Conservation (phyloP, 208 protist genomes). For the Crithidia thermophila region DNA sequence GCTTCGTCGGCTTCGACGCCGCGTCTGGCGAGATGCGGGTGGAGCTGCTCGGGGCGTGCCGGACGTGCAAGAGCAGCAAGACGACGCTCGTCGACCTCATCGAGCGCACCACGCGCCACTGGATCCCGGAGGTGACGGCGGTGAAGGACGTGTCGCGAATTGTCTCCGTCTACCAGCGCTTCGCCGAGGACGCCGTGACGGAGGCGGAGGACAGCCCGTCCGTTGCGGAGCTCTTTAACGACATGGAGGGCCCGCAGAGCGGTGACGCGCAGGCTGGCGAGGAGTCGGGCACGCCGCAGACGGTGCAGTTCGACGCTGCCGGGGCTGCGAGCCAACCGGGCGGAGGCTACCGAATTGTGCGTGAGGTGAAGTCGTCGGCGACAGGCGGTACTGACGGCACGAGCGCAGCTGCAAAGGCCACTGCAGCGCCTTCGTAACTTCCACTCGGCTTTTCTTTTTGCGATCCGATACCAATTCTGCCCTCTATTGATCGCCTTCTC, state of each 20-base stretch:
- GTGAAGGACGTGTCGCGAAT: slow-evolving; percentile 57
- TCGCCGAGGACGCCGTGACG: slow-evolving; percentile 7
- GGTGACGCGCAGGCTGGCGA: neutral
- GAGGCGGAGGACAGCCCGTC: neutral
- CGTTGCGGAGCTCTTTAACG: neutral
- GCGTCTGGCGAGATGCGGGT: slow-evolving; percentile 70
- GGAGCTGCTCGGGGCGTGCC: slow-evolving; percentile 91
- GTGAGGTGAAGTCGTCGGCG: slow-evolving; percentile 12
- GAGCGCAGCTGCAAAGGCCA: neutral
- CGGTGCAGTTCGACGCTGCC: slow-evolving; percentile 15
- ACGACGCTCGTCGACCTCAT: slow-evolving; percentile 89
- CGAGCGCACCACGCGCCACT: slow-evolving; percentile 91
- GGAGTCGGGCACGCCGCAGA: neutral
- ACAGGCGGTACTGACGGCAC: neutral
- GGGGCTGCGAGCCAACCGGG: neutral
- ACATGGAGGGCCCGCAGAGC: neutral
- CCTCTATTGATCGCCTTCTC: no score
- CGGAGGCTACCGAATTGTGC: slow-evolving; percentile 19
- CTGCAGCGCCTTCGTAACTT: neutral
- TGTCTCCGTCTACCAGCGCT: slow-evolving; percentile 30
- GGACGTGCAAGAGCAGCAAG: slow-evolving; percentile 85
- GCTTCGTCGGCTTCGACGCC: slow-evolving; percentile 72
- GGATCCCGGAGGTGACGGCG: slow-evolving; percentile 85
- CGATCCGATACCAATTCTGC: no score
- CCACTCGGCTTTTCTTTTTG: neutral